These are phyloP conservation scores for Apocynum venetum DNA, from an alignment of 257 asterid species.

Conservation along the genomic window DNA sequence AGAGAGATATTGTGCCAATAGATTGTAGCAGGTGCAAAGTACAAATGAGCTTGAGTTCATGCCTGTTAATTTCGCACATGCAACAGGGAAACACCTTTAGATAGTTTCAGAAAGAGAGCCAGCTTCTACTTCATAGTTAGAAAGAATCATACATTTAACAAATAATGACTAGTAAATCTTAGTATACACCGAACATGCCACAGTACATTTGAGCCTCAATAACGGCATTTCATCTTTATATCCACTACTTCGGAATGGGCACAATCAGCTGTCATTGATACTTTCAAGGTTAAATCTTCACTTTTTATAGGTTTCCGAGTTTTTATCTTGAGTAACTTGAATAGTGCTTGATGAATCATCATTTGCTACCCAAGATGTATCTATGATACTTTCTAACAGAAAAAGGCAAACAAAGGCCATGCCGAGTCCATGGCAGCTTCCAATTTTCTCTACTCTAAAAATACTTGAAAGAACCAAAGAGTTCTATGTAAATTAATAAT, in stretches of 20 bases:
- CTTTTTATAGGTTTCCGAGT: neutral
- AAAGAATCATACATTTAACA: neutral
- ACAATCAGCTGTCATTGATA: neutral
- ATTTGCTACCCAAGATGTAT: neutral
- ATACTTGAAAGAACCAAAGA: constrained; percentile 1
- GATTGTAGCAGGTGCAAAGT: neutral
- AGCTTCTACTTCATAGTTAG: neutral
- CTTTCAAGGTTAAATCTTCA: neutral
- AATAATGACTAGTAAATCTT: neutral
- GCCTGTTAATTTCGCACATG: neutral
- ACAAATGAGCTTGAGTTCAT: neutral
- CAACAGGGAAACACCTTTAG: neutral
- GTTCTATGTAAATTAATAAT: neutral
- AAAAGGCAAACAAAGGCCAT: neutral
- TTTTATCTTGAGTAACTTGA: neutral
- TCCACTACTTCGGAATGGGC: neutral
- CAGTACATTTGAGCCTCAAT: neutral
- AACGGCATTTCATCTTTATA: neutral
- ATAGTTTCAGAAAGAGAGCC: neutral
- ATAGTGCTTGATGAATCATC: neutral
- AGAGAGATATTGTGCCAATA: neutral
- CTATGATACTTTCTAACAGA: neutral
- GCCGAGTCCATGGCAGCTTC: neutral
- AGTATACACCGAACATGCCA: neutral
- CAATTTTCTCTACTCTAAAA: neutral